These are phyloP conservation scores for Penicillium sp. DNA, from an alignment of 2,329 filamentous ascomycete genomes.

Conservation along the genomic window DNA sequence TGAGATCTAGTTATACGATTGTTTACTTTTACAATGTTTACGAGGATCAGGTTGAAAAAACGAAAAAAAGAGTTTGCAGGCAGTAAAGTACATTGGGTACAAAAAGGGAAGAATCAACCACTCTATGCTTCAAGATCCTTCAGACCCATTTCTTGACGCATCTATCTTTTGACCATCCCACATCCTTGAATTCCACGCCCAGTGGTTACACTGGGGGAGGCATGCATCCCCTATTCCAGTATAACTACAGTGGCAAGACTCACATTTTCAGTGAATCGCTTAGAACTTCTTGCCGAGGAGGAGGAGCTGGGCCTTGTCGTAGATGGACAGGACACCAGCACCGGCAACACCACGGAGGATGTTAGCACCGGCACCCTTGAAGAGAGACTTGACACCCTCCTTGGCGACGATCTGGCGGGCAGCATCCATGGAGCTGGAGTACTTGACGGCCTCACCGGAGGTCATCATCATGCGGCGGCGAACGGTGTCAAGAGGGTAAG, in stretches of 20 bases:
- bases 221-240: conserved; percentile 28
- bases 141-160: conserved; percentile 42
- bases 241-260: conserved; percentile 24
- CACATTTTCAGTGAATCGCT: conserved; percentile 35
- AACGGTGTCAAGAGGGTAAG: conserved; percentile 99
- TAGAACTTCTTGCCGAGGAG: conserved; percentile 99
- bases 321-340: conserved; percentile 99
- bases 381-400: conserved; percentile 98
- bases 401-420: conserved; percentile 92
- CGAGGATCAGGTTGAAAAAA: conserved; percentile 34
- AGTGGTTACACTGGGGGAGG: conserved; percentile 29
- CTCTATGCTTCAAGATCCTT: conserved; percentile 48
- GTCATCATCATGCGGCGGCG: conserved; percentile 99
- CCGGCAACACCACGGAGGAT: conserved; percentile 99
- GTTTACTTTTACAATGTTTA: conserved; percentile 1
- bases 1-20: background rate
- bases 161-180: conserved; percentile 45
- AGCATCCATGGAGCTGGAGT: conserved; percentile 94
- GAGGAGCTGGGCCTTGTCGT: conserved; percentile 98
- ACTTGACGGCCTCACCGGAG: conserved; percentile 94
- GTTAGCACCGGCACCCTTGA: conserved; percentile 99
- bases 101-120: conserved; percentile 44
- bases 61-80: conserved; percentile 46
- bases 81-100: conserved; percentile 52
- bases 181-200: conserved; percentile 33